Base-by-base conservation (phyloP, 257 asterid genomes). In the Euphrasia confusa region DNA sequence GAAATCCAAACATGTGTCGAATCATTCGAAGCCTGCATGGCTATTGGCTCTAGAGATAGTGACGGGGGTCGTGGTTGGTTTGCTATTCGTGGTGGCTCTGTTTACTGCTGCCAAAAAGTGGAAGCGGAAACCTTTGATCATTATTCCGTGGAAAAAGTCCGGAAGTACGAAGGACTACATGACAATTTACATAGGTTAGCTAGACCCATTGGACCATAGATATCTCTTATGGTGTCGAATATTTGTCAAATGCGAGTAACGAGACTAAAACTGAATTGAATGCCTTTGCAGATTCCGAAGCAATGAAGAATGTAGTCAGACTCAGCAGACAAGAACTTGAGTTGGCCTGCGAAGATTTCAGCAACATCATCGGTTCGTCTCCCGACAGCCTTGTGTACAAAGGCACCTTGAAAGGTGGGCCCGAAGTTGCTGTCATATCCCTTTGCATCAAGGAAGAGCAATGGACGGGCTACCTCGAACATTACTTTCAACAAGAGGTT, bases 321-420 rank as follows among this genome's bases (percentile, higher is more conserved):
- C 82, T 79, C 77, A 85, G 81, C 81, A 71, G 96, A 72, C 92
- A 82, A 75, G 99, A 89, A 68, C 96, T 93, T 3, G 97, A 89
- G 76, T 75, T 82, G 33, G 99, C 99, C 44, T 93, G 99, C 67
- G 99, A 93, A 84, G 99, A 89, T 79, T 93, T 93, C 74, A 93
- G 97, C 84, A 93, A 93, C 77, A 93, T 93, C 58, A 93, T 93
- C 8, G 97, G 97, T 18, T 80, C 95, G n/a, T 87, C 94, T 55
- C 82, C 96, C 0, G 94, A 87, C 53, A 87, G 96, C 67, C 58
- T 79, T 13, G 91, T 89, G 9, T 89, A 85, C 73, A 93, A 93
- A 74, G 97, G 99, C 27, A 93, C 79, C 24, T 67, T 89, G 68
- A 85, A 82, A 73, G 83, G 91, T 26, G 99, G 97, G 48, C 91